Evolutionary conservation across 257 asterid genomes (phyloP), one percentile per base, ranked within the genome.

Genomic region (Lantana camara): DNA sequence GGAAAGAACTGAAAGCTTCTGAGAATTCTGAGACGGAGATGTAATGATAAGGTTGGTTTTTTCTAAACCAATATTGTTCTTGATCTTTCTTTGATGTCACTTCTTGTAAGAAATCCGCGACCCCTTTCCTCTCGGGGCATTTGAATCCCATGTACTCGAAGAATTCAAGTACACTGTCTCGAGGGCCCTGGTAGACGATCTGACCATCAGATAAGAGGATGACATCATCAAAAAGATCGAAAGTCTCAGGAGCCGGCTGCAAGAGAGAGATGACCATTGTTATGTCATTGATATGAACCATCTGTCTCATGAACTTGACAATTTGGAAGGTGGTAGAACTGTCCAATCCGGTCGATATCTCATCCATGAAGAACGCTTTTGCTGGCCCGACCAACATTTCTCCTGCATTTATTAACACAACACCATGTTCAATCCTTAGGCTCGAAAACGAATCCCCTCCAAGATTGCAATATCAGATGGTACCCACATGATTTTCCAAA

Each of bases 351-450:
- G 92, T 91, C 3, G 98, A 91, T 69, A 88, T 86, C 69, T 91
- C 96, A 63, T 91, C 96, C 95, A 91, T 91, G 88, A 88, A 86
- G 75, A 91, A 83, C 2, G 89, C 98, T 69, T 90, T 90, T 44
- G 96, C 96, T 15, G 96, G 97, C 19, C 97, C 95, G 0, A 84
- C 94, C 83, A 89, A 70, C 97, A 90, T 90, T 78, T 86, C 97
- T n/a, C 94, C 97, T 90, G 75, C n/a, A n/a, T n/a, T n/a, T n/a
- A n/a, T n/a, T n/a, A n/a, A n/a, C n/a, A n/a, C n/a, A n/a, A n/a
- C n/a, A n/a, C n/a, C n/a, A n/a, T n/a, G n/a, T n/a, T n/a, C n/a
- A n/a, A n/a, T n/a, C n/a, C n/a, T n/a, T n/a, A n/a, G n/a, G n/a
- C n/a, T n/a, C n/a, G n/a, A n/a, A n/a, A n/a, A n/a, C n/a, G n/a